These are phyloP conservation scores for Shiraia sp. DNA, from an alignment of 2,329 filamentous ascomycete genomes.

Conservation along the genomic window DNA sequence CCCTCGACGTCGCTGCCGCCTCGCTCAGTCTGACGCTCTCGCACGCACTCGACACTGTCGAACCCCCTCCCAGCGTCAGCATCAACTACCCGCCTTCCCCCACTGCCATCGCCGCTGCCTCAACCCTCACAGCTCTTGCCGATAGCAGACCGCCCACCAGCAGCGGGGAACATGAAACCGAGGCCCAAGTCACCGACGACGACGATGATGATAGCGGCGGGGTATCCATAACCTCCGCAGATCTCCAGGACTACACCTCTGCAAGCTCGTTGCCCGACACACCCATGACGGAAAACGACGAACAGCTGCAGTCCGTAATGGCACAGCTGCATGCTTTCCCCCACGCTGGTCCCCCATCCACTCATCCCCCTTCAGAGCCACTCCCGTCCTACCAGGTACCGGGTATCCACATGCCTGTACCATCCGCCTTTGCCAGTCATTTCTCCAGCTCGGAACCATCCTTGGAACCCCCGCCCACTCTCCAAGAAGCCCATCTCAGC, in stretches of 20 bases:
- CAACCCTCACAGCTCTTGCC: conserved; percentile 33
- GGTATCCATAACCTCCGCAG: conserved; percentile 25
- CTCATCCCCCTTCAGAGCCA: conserved; percentile 8
- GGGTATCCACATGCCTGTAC: conserved; percentile 13
- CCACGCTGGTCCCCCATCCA: conserved; percentile 2
- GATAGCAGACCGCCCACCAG: conserved; percentile 34
- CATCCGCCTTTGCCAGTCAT: conserved; percentile 13
- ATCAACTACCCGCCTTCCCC: conserved; percentile 19
- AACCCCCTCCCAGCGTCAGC: too few relatives aligned
- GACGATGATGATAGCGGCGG: conserved; percentile 28
- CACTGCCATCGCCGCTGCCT: conserved; percentile 27
- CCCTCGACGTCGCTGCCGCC: conserved; percentile 16
- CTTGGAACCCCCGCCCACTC: conserved; percentile 25
- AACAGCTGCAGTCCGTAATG: conserved; percentile 18
- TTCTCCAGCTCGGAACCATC: conserved; percentile 20
- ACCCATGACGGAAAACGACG: conserved; percentile 5
- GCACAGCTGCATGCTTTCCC: conserved; percentile 17
- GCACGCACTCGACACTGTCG: too few relatives aligned
- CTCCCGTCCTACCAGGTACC: conserved; percentile 14
- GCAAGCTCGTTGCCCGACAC: conserved; percentile 6
- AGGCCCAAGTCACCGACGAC: conserved; percentile 15
- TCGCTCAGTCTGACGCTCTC: conserved; percentile 11
- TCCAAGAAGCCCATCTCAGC: conserved; percentile 33
- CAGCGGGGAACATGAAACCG: too few relatives aligned
- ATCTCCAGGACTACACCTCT: conserved; percentile 14